Evolutionary conservation across 2,329 filamentous ascomycete genomes (phyloP).

Genomic region (Xylariaceae sp.): DNA sequence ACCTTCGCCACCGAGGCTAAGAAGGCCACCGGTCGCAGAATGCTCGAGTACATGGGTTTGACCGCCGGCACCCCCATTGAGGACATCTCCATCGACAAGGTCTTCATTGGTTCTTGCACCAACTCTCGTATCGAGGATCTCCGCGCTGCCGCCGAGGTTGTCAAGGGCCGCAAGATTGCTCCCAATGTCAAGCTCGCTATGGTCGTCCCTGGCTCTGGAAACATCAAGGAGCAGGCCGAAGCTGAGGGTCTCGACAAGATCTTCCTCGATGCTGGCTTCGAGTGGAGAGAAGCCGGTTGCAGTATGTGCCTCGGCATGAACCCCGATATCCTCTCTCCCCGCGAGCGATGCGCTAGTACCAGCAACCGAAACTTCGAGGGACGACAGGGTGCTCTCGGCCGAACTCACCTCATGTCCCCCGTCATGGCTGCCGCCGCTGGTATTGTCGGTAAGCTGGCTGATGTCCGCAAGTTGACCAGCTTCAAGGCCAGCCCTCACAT

Average conservation of each 20-base stretch:
- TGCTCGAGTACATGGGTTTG: constrained; percentile 95
- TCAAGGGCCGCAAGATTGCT: constrained; percentile 82
- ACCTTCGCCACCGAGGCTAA: constrained; percentile 75
- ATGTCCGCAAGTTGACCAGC: constrained; percentile 74
- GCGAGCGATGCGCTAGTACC: constrained; percentile 90
- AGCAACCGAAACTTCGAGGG: constrained; percentile 98
- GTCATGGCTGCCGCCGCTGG: constrained; percentile 93
- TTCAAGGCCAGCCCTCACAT: constrained; percentile 57
- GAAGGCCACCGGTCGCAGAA: constrained; percentile 72
- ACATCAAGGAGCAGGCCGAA: constrained; percentile 90
- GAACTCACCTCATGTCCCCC: constrained; percentile 94
- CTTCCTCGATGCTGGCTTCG: constrained; percentile 86
- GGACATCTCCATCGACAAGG: constrained; percentile 88
- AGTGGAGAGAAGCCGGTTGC: constrained; percentile 97
- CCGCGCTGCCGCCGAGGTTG: constrained; percentile 76
- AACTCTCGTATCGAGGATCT: constrained; percentile 97
- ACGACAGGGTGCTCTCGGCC: constrained; percentile 82
- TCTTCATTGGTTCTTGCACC: constrained; percentile 97
- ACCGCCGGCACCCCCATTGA: constrained; percentile 82
- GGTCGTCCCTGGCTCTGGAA: constrained; percentile 92
- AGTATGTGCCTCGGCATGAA: constrained; percentile 99
- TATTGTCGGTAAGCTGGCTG: constrained; percentile 83
- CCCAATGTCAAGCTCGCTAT: constrained; percentile 87
- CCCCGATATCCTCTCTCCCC: constrained; percentile 87
- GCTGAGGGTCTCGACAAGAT: constrained; percentile 88